Conservation (phyloP, 129 eudicot genomes). For the Artemisia argyi region DNA sequence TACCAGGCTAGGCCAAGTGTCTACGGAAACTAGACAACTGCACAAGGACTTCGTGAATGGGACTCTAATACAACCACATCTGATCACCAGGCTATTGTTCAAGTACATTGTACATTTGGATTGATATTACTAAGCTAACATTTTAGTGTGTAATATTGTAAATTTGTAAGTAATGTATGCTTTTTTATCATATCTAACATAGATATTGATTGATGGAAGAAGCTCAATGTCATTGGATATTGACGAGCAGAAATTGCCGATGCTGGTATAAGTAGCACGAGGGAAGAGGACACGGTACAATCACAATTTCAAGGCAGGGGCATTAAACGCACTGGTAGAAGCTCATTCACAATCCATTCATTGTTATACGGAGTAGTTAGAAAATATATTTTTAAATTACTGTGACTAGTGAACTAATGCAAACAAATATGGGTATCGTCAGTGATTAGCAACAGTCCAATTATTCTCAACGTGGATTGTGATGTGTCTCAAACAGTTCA, state of each 20-base stretch:
- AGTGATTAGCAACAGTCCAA: conserved; percentile 38
- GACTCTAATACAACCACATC: conserved; percentile 10
- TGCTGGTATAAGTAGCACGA: conserved; percentile 21
- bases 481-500: conserved; percentile 41
- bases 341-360: background rate
- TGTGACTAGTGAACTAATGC: background rate
- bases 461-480: conserved; percentile 37
- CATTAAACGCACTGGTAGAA: conserved; percentile 25
- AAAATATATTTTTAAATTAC: background rate
- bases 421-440: conserved; percentile 41
- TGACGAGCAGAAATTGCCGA: conserved; percentile 16
- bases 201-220: conserved; percentile 24
- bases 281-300: conserved; percentile 20
- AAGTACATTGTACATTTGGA: conserved; percentile 3
- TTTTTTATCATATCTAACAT: background rate
- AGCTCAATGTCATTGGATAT: background rate
- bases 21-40: conserved; percentile 10
- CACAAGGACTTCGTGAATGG: conserved; percentile 15
- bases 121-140: background rate
- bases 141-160: background rate
- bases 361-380: background rate
- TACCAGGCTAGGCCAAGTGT: background rate
- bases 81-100: conserved; percentile 22
- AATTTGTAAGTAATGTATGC: background rate
- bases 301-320: conserved; percentile 25